A percentile compares a stretch with the other conserved stretches of the same genome.
Conservation (phyloP, 495 filamentous ascomycete genomes). For the Talaromyces nanjingensis region DNA sequence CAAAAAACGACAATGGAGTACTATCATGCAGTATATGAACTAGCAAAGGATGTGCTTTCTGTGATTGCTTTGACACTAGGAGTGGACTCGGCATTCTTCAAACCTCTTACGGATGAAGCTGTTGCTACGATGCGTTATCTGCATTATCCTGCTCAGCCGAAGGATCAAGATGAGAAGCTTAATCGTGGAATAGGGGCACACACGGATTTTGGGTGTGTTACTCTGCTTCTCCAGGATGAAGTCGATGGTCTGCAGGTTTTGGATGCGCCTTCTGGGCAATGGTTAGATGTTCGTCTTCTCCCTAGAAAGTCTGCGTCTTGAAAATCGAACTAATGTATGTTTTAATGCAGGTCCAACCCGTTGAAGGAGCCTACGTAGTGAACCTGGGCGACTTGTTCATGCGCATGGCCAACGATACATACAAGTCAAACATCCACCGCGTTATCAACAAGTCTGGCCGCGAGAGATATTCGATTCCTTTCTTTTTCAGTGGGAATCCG, state of each 20-base stretch:
- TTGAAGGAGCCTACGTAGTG: constrained; percentile 44
- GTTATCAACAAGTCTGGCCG: constrained; percentile 39
- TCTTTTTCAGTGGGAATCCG: constrained; percentile 51
- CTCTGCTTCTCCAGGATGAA: constrained; percentile 40
- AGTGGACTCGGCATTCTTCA: constrained; percentile 27
- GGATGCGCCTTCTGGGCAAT: constrained; percentile 33
- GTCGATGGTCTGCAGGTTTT: constrained; percentile 46
- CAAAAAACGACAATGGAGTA: constrained; percentile 41
- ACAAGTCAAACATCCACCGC: constrained; percentile 49
- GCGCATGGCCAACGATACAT: constrained; percentile 53
- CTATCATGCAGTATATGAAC: constrained; percentile 29
- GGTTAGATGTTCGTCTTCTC: constrained; percentile 35
- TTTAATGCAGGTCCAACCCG: constrained; percentile 33
- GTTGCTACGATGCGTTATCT: constrained; percentile 38
- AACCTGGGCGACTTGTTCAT: constrained; percentile 53
- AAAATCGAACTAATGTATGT: no score
- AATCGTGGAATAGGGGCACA: constrained; percentile 40
- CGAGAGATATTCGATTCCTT: constrained; percentile 55
- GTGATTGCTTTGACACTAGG: constrained; percentile 25
- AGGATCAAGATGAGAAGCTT: constrained; percentile 31
- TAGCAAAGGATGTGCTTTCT: constrained; percentile 26
- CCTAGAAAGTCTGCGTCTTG: no score
- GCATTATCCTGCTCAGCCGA: constrained; percentile 38
- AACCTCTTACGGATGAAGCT: constrained; percentile 22
- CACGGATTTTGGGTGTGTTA: constrained; percentile 39